Conservation (phyloP, 176 grass and related monocot genomes). For the Paspalum notatum region DNA sequence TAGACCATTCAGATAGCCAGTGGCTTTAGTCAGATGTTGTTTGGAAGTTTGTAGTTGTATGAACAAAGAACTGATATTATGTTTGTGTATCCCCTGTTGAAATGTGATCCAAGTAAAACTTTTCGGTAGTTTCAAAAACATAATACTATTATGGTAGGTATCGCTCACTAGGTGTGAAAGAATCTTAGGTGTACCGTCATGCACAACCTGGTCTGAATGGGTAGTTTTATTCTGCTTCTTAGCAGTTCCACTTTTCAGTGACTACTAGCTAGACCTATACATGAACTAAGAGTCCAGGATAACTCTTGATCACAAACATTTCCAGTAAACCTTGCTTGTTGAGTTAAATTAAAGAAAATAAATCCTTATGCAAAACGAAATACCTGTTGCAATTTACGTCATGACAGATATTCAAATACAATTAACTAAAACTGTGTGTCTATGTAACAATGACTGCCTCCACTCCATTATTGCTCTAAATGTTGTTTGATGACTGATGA, state of each 20-base stretch:
- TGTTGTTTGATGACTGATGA: constrained; percentile 1
- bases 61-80: background rate
- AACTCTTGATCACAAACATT: background rate
- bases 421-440: background rate
- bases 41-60: background rate
- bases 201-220: background rate
- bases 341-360: background rate
- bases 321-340: background rate
- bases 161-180: background rate
- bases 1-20: background rate
- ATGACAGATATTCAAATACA: background rate
- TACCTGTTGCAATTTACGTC: background rate
- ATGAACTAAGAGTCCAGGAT: background rate
- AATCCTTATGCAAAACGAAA: background rate
- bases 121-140: background rate
- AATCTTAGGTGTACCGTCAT: background rate
- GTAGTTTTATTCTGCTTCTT: background rate
- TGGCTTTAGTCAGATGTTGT: background rate
- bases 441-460: background rate
- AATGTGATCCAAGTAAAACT: background rate
- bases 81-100: background rate
- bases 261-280: background rate
- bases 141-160: background rate
- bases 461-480: background rate
- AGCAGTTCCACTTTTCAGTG: background rate